phyloP scores from a whole-genome alignment of 1,284 basidiomycete species.

The Ceratobasidium sp. region DNA sequence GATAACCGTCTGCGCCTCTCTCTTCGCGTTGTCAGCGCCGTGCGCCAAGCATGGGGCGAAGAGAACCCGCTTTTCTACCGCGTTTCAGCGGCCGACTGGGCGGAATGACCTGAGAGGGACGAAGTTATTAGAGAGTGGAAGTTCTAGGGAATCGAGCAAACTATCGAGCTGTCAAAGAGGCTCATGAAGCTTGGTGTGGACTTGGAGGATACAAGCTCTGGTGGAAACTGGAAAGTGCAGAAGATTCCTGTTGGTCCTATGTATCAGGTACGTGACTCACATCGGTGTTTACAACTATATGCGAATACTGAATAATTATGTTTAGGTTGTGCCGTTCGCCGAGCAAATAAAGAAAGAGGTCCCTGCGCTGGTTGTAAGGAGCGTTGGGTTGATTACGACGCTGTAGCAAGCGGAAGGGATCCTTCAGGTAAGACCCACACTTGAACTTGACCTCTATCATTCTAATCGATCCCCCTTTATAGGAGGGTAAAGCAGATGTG shows the following conservation, averaged over 20 bases:
- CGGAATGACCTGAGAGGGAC: slow-evolving; percentile 73
- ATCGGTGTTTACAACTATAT: background rate
- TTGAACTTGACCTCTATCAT: slow-evolving; percentile 50
- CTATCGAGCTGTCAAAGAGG: slow-evolving; percentile 68
- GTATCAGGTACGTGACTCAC: slow-evolving; percentile 7
- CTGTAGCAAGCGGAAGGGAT: slow-evolving; percentile 75
- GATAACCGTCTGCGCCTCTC: slow-evolving; percentile 80
- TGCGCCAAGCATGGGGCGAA: slow-evolving; percentile 69
- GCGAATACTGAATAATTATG: too few species aligned
- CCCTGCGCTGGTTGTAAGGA: slow-evolving; percentile 68
- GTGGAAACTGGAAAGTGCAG: slow-evolving; percentile 75
- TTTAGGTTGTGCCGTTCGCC: slow-evolving; percentile 73
- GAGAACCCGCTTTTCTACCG: slow-evolving; percentile 80
- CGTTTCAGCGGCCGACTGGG: slow-evolving; percentile 83
- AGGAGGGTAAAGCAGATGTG: slow-evolving; percentile 65
- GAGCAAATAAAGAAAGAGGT: slow-evolving; percentile 75
- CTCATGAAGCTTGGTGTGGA: slow-evolving; percentile 76
- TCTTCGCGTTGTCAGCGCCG: slow-evolving; percentile 67
- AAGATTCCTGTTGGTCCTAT: slow-evolving; percentile 11
- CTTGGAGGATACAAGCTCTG: slow-evolving; percentile 79
- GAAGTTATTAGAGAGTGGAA: slow-evolving; percentile 68
- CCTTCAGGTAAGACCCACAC: slow-evolving; percentile 55
- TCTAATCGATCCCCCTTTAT: slow-evolving; percentile 62
- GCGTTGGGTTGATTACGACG: slow-evolving; percentile 80
- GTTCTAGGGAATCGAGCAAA: slow-evolving; percentile 84